Evolutionary conservation across 176 grass and related monocot genomes (phyloP), one percentile per base, ranked within the genome.

Genomic region (Triticum urartu): DNA sequence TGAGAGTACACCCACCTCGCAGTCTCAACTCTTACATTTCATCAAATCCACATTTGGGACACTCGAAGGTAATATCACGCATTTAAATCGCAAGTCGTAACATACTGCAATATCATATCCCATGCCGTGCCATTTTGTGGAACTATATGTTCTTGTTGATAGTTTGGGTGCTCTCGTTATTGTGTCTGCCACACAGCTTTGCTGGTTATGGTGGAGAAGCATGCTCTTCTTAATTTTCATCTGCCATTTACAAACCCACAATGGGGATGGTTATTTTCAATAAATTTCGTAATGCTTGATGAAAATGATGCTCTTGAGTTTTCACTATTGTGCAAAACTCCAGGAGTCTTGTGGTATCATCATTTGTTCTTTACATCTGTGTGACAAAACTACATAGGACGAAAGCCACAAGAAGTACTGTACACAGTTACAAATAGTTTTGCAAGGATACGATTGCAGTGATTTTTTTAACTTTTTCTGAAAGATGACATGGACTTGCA

Each of bases 41-140:
- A 80, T 93, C 79, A 90, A 86, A 72, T 88, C 91, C 10, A 34
- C 88, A 17, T 90, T 90, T 64, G 88, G 80, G 33, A 79, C 56
- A 6, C 85, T 83, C 15, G 48, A 88, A 90, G 91, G 88, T 93
- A 69, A 73, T 14, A 54, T 17, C 34, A 0, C 8, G 20, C 73
- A 72, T 52, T 64, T 76, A 25, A 67, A 40, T n/a, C 8, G 39
- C 9, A 10, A 26, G 1, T 54, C 18, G 4, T 61, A 63, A 12
- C 4, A 8, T 65, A 11, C 33, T 81, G 25, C 26, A 15, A 52
- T 52, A 54, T 54, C 50, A 54, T 18, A 54, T 54, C 50, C 50
- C 50, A 20, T 17, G 72, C 13, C 7, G 4, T 78, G 79, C 15
- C n/a, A 52, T 39, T 72, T 40, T 77, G 35, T 86, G 20, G 7